Conservation (phyloP, 306 rosid species). For the Sphenostylis stenocarpa region DNA sequence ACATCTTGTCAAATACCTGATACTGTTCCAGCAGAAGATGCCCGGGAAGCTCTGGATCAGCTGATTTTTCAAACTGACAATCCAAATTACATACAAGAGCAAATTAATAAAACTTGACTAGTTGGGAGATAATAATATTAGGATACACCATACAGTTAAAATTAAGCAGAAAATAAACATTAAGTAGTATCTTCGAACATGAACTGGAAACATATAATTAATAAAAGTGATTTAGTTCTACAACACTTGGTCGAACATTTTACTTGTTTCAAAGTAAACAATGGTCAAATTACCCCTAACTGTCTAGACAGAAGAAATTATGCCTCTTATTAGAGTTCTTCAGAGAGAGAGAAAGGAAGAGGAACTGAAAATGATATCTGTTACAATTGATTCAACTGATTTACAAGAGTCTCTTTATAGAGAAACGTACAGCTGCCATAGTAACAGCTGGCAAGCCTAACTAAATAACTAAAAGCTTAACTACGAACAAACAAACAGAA, state of each 20-base stretch:
- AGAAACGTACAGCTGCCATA: too few relatives aligned
- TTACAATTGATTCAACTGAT: too few relatives aligned
- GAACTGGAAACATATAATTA: neutral
- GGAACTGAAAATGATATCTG: too few relatives aligned
- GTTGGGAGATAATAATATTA: slow-evolving; percentile 3
- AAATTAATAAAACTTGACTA: slow-evolving; percentile 30
- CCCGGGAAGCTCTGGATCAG: slow-evolving; percentile 97
- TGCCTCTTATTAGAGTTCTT: neutral
- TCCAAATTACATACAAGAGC: slow-evolving; percentile 41
- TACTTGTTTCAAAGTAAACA: neutral
- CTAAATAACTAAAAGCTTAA: too few relatives aligned
- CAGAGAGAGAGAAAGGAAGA: too few relatives aligned
- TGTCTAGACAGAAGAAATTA: slow-evolving; percentile 6
- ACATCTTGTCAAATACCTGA: slow-evolving; percentile 59
- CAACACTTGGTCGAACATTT: neutral
- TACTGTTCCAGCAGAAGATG: slow-evolving; percentile 92
- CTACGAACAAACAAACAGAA: too few relatives aligned
- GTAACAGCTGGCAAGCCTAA: too few relatives aligned
- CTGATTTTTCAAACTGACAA: slow-evolving; percentile 68
- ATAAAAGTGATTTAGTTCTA: slow-evolving; percentile 8
- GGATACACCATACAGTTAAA: neutral
- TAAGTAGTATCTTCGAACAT: slow-evolving; percentile 15
- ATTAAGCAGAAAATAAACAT: slow-evolving; percentile 12
- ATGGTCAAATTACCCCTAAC: neutral
- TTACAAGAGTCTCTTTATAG: too few relatives aligned